Evolutionary conservation across 1,284 basidiomycete species (phyloP), one percentile per base, ranked within the genome.

Genomic region (Rhizopogon parksii): DNA sequence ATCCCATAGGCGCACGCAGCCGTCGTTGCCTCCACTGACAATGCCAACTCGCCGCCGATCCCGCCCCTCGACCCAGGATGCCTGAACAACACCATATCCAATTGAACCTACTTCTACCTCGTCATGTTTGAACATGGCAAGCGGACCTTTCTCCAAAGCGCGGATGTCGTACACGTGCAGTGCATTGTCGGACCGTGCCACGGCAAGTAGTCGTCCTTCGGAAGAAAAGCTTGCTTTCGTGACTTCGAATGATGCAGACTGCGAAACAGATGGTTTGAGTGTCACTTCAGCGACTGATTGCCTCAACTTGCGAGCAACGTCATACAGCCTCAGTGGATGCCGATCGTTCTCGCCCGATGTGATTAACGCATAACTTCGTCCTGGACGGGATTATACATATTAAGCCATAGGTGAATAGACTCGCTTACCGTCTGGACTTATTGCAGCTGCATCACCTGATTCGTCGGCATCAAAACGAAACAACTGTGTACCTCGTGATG

Each of bases 1-100:
- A 58, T 85, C 76, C 85, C 85, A 88, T 25, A 85, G 58, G 17
- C 83, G 73, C 7, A 88, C 73, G 57, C 80, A 83, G 8, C 85
- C 85, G 62, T 88, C 84, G 43, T 75, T 71, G 0, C 84, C 85
- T 3, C 79, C 82, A 14, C 77, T 83, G 32, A 83, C 63, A 15
- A 88, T 67, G 2, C 78, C 76, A 6, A 75, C 62, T 25, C 66
- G 63, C n/a, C 67, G 62, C 14, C 64, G 59, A 2, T 68, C 60
- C 49, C 60, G 61, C 6, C 68, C 70, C 40, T 78, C 67, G 14
- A 80, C 65, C 85, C 85, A 88, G 38, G 76, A 65, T n/a, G 72
- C 68, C 35, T 76, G 69, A 1, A 77, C 71, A 27, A 85, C 64
- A 0, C 85, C 85, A 62, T 68, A 85, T 2, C 67, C 62, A 12